Base-by-base conservation (phyloP, 306 rosid genomes). In the Lotus japonicus region DNA sequence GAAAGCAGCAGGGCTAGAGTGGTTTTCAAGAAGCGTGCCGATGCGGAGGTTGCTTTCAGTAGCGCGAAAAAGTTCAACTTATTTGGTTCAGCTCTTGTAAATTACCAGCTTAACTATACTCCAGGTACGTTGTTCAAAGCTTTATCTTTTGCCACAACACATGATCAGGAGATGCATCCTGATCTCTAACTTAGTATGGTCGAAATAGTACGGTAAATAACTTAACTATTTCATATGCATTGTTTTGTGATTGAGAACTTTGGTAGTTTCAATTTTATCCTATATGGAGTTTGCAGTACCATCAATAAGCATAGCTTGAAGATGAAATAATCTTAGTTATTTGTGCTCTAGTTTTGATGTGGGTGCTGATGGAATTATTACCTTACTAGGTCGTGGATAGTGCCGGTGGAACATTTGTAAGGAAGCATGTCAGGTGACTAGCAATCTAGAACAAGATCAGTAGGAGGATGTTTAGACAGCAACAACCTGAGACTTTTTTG, bases 41-140 rank as follows among this genome's bases (percentile, higher is more conserved):
- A 94, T 79, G 98, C 95, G 5, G 95, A 86, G 79, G 83, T 67
- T 50, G 97, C 98, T 57, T 85, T 50, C 75, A 84, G 81, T 39
- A 88, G 90, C 80, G 98, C 96, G 74, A 87, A 84, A 71, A 88
- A 86, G 78, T 86, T 90, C 80, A 90, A 83, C 61, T 85, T 94
- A 77, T 90, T 94, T 81, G 96, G 98, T 59, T 77, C 84, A 57
- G 64, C 66, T 65, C 76, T 72, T 43, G 97, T 94, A 70, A 85
- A 80, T 77, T 94, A 94, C 83, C 86, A 85, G 86, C 87, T 94
- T 58, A 90, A 81, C 76, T 82, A 86, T 66, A 79, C 86, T 59
- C 98, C 91, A n/a, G 74, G 80, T 65, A 70, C 88, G 10, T 77
- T 84, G 45, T 86, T 86, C 68, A 86, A 86, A 78, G 82, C 91